These are phyloP conservation scores for Quillaja saponaria DNA, from an alignment of 306 rosid genomes.

Conservation along the genomic window DNA sequence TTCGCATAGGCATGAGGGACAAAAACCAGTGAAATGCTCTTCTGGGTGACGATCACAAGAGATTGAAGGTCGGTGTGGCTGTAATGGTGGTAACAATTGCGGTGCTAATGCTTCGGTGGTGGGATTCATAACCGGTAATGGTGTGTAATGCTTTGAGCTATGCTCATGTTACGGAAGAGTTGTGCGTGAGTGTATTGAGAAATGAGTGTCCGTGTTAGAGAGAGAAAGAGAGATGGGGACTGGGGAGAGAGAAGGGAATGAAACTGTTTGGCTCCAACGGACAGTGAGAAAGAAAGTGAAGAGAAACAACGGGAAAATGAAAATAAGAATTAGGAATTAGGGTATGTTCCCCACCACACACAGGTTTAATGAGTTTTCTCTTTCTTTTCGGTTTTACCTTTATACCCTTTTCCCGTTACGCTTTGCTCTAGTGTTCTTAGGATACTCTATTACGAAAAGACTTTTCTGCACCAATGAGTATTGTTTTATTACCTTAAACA, in stretches of 20 bases:
- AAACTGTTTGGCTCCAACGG: conserved; percentile 74
- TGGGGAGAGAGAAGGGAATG: conserved; percentile 19
- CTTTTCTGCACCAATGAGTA: conserved; percentile 6
- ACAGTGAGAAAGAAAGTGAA: conserved; percentile 34
- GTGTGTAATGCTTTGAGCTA: conserved; percentile 34
- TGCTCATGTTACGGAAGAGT: conserved; percentile 63
- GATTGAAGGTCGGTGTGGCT: conserved; percentile 72
- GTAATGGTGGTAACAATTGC: conserved; percentile 43
- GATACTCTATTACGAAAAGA: conserved; percentile 30
- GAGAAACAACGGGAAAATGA: conserved; percentile 29
- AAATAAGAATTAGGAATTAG: background rate
- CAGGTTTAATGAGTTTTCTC: conserved; percentile 7
- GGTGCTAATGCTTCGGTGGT: conserved; percentile 40
- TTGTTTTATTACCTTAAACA: too few relatives aligned
- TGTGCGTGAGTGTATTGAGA: too few relatives aligned
- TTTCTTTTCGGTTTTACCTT: background rate
- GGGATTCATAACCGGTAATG: conserved; percentile 79
- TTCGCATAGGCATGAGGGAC: conserved; percentile 99
- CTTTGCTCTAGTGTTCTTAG: conserved; percentile 13
- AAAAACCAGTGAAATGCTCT: conserved; percentile 89
- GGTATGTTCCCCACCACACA: conserved; percentile 44
- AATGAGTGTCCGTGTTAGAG: conserved; percentile 4
- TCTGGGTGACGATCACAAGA: conserved; percentile 86
- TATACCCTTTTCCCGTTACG: background rate
- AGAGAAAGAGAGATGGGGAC: conserved; percentile 8